A percentile compares a stretch with the other conserved stretches of the same genome.
These are phyloP conservation scores for Hansenula lynferdii DNA, from an alignment of 1,139 yeast genomes.

Conservation along the genomic window DNA sequence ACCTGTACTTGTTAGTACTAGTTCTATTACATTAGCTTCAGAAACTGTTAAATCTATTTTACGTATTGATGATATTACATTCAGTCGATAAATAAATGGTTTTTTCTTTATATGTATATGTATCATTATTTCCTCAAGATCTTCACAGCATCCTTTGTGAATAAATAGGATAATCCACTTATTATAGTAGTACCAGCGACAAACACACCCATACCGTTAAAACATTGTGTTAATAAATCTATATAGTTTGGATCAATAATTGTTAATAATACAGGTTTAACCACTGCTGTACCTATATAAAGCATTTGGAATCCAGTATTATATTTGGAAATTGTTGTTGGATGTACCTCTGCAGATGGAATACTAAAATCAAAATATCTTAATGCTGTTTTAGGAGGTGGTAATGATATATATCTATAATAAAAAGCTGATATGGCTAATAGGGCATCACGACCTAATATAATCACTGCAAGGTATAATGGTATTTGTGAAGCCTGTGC, in stretches of 20 bases:
- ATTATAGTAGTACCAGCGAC: slow-evolving; percentile 75
- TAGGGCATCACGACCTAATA: slow-evolving; percentile 80
- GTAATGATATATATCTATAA: slow-evolving; percentile 69
- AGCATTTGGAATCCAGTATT: slow-evolving; percentile 93
- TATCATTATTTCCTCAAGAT: slow-evolving; percentile 25
- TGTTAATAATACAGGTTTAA: slow-evolving; percentile 51
- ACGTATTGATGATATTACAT: slow-evolving; percentile 94
- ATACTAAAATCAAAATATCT: slow-evolving; percentile 74
- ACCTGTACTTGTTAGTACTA: slow-evolving; percentile 90
- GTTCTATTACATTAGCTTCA: slow-evolving; percentile 91
- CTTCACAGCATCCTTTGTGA: slow-evolving; percentile 63
- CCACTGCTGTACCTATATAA: slow-evolving; percentile 72
- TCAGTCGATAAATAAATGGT: slow-evolving; percentile 49
- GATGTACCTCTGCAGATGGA: slow-evolving; percentile 86
- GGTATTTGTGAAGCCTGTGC: slow-evolving; percentile 70
- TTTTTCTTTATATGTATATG: not conserved
- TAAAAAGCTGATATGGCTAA: slow-evolving; percentile 73
- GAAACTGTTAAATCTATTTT: slow-evolving; percentile 94
- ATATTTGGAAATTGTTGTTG: slow-evolving; percentile 81
- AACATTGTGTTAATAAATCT: slow-evolving; percentile 13
- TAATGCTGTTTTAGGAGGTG: slow-evolving; percentile 66
- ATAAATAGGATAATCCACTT: slow-evolving; percentile 75
- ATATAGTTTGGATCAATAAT: slow-evolving; percentile 14
- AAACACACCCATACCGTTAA: slow-evolving; percentile 42
- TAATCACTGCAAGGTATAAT: slow-evolving; percentile 59